Evolutionary conservation across 169 alveolate species (phyloP), one percentile per base, ranked within the genome.

Genomic region (Perkinsus chesapeaki): DNA sequence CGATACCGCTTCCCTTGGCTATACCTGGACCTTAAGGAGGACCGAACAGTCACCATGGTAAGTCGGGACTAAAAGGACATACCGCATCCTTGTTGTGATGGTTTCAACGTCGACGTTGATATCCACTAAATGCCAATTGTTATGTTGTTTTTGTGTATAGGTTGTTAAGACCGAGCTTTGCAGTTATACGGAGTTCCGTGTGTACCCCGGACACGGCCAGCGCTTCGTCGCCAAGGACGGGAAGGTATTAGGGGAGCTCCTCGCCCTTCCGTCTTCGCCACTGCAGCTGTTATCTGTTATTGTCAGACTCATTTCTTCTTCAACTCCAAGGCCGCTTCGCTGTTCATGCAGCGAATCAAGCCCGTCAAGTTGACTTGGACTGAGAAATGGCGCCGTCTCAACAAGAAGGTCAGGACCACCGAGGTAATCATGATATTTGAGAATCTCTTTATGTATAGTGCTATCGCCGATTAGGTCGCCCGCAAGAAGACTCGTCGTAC

Each of bases 171-270:
- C 99, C 93, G 99, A 98, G 94, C 97, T 98, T 92, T 99, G 99
- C 97, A 96, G 98, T 94, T 99, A 97, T 97, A 96, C 98, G 94
- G 99, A 99, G 95, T 98, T 97, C 98, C 98, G 99, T 97, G 98
- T 99, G 93, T 99, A 98, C 96, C 99, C 99, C 39, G 99, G 99
- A 48, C 97, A 99, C 93, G 99, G 99, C 39, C 98, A 97, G 94
- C 97, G 98, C 96, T 98, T 97, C 94, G 98, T 97, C 92, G 98
- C 99, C 82, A 97, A 98, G 94, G 99, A 98, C 96, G 99, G 99
- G 43, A 98, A 98, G 97, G 99, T 98, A 92, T 60, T 1, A 7
- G 82, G 82, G 60, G 60, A 43, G 60, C 92, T 96, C 93, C 95
- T 92, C 96, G 95, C 97, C 39, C 96, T 73, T 90, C 92, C 23